Evolutionary conservation across 169 alveolate genomes (phyloP).

Genomic region (Plasmodium blacklocki): DNA sequence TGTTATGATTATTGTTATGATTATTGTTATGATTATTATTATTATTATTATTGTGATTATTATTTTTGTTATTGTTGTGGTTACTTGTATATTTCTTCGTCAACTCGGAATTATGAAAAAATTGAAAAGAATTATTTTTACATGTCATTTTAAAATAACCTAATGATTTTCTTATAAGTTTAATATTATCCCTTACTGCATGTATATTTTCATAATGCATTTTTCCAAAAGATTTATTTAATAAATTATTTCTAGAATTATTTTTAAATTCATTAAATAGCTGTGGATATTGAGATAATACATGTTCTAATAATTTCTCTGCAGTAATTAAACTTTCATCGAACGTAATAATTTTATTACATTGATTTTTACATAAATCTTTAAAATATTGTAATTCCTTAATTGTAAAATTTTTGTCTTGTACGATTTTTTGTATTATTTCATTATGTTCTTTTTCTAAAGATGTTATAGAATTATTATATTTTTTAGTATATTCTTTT

Average conservation of each 20-base stretch:
- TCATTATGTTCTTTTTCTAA: conserved; percentile 56
- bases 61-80: conserved; percentile 1
- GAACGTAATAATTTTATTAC: conserved; percentile 21
- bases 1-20: not conserved
- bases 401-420: conserved; percentile 17
- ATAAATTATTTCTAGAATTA: conserved; percentile 41
- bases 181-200: conserved; percentile 47
- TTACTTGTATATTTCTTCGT: not conserved
- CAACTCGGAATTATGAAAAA: not conserved
- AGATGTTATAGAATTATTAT: conserved; percentile 29
- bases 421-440: conserved; percentile 9
- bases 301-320: conserved; percentile 62
- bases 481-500: conserved; percentile 52
- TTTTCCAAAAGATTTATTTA: conserved; percentile 68
- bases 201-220: conserved; percentile 72
- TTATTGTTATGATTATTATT: not conserved
- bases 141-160: conserved; percentile 42
- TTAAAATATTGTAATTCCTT: conserved; percentile 19
- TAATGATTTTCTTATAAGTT: conserved; percentile 45
- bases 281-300: conserved; percentile 57
- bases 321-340: conserved; percentile 48
- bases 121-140: conserved; percentile 17
- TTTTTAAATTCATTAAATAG: conserved; percentile 40
- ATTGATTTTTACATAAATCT: conserved; percentile 46
- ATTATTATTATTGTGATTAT: not conserved